phyloP scores from a whole-genome alignment of 2,329 filamentous ascomycete species.

The Pseudopithomyces chartarum region DNA sequence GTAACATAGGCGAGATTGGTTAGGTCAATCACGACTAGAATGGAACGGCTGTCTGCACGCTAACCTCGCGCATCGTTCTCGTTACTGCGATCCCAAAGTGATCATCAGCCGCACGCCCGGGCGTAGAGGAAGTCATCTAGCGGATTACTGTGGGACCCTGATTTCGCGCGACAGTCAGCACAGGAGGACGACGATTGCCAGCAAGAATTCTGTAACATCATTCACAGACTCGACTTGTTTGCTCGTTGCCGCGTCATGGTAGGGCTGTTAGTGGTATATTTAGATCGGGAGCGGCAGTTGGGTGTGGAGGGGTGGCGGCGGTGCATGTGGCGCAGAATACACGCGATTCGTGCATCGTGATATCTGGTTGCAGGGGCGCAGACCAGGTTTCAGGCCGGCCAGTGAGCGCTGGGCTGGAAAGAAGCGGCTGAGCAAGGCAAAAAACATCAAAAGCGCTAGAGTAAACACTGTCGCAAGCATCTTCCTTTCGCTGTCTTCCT shows the following conservation, averaged over 20 bases:
- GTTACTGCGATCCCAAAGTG: not conserved
- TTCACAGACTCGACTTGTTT: too few species aligned
- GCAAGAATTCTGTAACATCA: too few species aligned
- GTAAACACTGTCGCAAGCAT: not conserved
- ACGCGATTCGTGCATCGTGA: not conserved
- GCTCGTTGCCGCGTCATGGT: conserved; percentile 3
- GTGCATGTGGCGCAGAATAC: conserved; percentile 8
- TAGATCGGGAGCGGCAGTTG: conserved; percentile 4
- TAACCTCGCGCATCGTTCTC: not conserved
- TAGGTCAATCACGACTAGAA: too few species aligned
- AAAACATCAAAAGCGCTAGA: not conserved
- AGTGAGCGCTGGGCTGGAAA: not conserved
- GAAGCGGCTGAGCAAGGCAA: not conserved
- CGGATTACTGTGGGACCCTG: not conserved
- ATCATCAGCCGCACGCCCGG: conserved; percentile 8
- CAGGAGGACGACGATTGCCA: not conserved
- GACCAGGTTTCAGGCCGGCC: conserved; percentile 7
- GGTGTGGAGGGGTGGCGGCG: conserved; percentile 7
- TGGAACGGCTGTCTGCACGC: not conserved
- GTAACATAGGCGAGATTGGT: too few species aligned
- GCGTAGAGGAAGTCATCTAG: not conserved
- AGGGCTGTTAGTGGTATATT: conserved; percentile 1
- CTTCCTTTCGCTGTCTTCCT: conserved; percentile 1
- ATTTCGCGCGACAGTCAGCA: not conserved
- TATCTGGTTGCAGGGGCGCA: not conserved